Conservation (phyloP, 1,139 yeast species). For the Lodderomyces oxycetoniae region DNA sequence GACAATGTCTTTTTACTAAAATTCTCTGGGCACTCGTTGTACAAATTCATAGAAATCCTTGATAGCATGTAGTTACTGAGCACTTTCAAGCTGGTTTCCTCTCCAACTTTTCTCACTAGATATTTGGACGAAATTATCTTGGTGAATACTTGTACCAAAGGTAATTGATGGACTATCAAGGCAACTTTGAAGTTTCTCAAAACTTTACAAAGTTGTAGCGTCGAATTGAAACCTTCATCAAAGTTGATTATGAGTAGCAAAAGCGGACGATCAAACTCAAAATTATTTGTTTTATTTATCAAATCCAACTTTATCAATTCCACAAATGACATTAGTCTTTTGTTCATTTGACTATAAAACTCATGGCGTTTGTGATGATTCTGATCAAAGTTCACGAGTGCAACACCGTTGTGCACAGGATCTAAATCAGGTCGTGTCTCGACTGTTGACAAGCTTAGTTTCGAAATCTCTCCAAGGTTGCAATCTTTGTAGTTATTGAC, state of each 20-base stretch:
- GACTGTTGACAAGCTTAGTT: conserved; percentile 26
- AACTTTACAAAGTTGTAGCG: conserved; percentile 44
- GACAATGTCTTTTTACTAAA: conserved; percentile 12
- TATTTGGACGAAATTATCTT: conserved; percentile 56
- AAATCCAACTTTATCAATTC: conserved; percentile 37
- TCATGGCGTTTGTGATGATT: conserved; percentile 21
- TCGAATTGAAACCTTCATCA: conserved; percentile 40
- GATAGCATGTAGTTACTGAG: conserved; percentile 47
- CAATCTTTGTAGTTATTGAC: conserved; percentile 43
- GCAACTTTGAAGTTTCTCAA: conserved; percentile 45
- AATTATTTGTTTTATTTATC: conserved; percentile 38
- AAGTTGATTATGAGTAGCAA: conserved; percentile 45
- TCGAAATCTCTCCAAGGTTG: conserved; percentile 44
- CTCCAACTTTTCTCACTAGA: conserved; percentile 32
- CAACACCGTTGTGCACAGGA: conserved; percentile 30
- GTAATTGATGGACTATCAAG: conserved; percentile 36
- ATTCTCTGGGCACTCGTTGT: conserved; percentile 49
- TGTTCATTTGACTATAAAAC: conserved; percentile 28
- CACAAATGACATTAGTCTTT: conserved; percentile 27
- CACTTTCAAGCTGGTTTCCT: conserved; percentile 40
- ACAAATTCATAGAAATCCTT: conserved; percentile 55
- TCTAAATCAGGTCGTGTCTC: conserved; percentile 34
- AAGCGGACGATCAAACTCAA: conserved; percentile 44
- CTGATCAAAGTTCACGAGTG: conserved; percentile 19
- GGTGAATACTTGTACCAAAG: conserved; percentile 45